phyloP scores from a whole-genome alignment of 2,329 filamentous ascomycete genomes.

The Fusarium newnesense region DNA sequence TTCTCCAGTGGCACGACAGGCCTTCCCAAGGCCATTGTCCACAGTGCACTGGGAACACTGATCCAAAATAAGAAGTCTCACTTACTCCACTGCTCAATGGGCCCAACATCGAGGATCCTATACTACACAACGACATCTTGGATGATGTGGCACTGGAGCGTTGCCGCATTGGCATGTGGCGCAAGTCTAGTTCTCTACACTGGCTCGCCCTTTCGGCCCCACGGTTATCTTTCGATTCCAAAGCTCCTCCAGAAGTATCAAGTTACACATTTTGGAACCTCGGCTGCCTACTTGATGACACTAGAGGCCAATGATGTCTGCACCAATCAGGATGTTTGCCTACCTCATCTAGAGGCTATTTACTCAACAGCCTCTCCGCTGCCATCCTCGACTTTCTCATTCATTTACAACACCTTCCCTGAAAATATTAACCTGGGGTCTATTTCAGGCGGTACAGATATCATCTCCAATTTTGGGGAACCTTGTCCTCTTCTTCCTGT shows the following conservation, averaged over 20 bases:
- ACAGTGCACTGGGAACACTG: slow-evolving; percentile 88
- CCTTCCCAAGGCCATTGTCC: slow-evolving; percentile 91
- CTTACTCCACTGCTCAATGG: slow-evolving; percentile 84
- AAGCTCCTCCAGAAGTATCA: slow-evolving; percentile 80
- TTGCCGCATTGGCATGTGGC: slow-evolving; percentile 85
- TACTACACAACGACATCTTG: slow-evolving; percentile 96
- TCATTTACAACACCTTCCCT: slow-evolving; percentile 87
- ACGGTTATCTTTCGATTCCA: slow-evolving; percentile 84
- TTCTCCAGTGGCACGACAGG: slow-evolving; percentile 92
- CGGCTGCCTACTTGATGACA: slow-evolving; percentile 90
- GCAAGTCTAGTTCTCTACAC: slow-evolving; percentile 89
- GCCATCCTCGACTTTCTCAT: slow-evolving; percentile 91
- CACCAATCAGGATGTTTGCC: slow-evolving; percentile 67
- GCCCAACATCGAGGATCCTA: slow-evolving; percentile 77
- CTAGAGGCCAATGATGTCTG: slow-evolving; percentile 80
- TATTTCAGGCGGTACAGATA: slow-evolving; percentile 96
- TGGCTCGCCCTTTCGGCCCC: slow-evolving; percentile 86
- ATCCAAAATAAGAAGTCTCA: slow-evolving; percentile 98
- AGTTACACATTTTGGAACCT: slow-evolving; percentile 95
- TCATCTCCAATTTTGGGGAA: slow-evolving; percentile 92
- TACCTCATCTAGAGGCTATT: slow-evolving; percentile 79
- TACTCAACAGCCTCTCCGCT: slow-evolving; percentile 95
- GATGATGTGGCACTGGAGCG: slow-evolving; percentile 99
- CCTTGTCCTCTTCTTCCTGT: slow-evolving; percentile 82
- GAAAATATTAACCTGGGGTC: slow-evolving; percentile 84